Evolutionary conservation across 148 eudicot species (phyloP), one percentile per base, ranked within the genome.

Genomic region (Rhododendron vialii): DNA sequence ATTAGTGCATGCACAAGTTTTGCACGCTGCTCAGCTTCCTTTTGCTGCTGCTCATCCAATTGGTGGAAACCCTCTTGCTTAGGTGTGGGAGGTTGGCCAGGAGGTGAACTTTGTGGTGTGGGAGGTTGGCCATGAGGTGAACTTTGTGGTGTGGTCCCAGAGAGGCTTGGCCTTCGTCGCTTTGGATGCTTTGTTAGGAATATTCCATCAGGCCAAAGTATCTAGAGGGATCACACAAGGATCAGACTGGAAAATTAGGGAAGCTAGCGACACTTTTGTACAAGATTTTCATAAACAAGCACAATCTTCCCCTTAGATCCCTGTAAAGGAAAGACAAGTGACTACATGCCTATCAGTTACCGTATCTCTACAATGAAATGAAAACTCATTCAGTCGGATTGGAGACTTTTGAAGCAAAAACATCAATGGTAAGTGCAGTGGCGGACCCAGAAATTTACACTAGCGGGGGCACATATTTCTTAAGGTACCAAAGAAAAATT

Each of bases 131-230:
- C 88, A 43, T 74, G 85, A 51, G 92, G 88, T 80, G 93, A 88
- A 90, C 77, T 82, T 48, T 85, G 86, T 28, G 94, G 86, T 71
- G 93, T 89, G 84, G 87, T 87, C 78, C 86, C 87, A 55, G 96
- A 86, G 59, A 88, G 77, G 71, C 93, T 88, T 26, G 96, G 93
- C 81, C 65, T 88, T 82, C 90, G 92, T 80, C 94, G 87, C 57
- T 88, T 95, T 65, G 96, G 98, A 91, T 96, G 99, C 91, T 96
- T 96, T 83, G 99, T 95, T 84, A 97, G 84, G 89, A 97, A 97
- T 87, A 95, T 94, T 59, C 99, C 98, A 92, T 97, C 99, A 85
- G 99, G 99, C 99, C 99, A 97, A 87, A 95, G 96, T 88, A 95
- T 93, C 99, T 96, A 75, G 17, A 51, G 24, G n/a, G 50, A 35